Percentiles rank a stretch among this genome's conserved stretches.
phyloP scores from a whole-genome alignment of 495 filamentous ascomycete species.

The Hypoxylon fragiforme region DNA sequence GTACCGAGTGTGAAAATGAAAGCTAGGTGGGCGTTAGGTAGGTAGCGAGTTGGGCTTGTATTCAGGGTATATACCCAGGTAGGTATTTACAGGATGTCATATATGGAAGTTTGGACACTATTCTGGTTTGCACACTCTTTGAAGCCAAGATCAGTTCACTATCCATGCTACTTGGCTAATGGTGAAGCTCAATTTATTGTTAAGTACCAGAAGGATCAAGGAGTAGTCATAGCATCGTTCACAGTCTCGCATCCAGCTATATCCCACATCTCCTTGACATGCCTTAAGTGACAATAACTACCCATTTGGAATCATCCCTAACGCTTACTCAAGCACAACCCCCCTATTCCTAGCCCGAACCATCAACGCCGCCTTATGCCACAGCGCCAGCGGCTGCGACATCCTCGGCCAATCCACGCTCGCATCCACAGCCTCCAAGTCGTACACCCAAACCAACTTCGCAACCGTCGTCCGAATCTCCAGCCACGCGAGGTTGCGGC shows the following conservation, averaged over 20 bases:
- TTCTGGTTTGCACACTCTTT: too few species aligned
- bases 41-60: neutral
- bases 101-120: too few species aligned
- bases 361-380: conserved; percentile 37
- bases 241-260: too few species aligned
- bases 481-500: conserved; percentile 39
- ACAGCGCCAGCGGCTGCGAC: conserved; percentile 22
- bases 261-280: too few species aligned
- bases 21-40: neutral
- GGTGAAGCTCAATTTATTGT: too few species aligned
- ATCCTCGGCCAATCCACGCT: conserved; percentile 34
- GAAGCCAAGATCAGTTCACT: too few species aligned
- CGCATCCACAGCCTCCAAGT: conserved; percentile 33
- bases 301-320: neutral
- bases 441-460: conserved; percentile 39
- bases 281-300: too few species aligned
- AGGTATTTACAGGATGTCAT: too few species aligned
- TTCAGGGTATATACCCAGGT: neutral
- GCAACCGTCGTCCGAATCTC: conserved; percentile 37
- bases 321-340: conserved; percentile 1
- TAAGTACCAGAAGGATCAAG: too few species aligned
- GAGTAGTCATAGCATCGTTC: too few species aligned
- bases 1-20: conserved; percentile 30
- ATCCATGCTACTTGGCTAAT: too few species aligned
- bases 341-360: conserved; percentile 26